A percentile compares a stretch with the other conserved stretches of the same genome.
phyloP scores from a whole-genome alignment of 2,329 filamentous ascomycete genomes.

The Fusarium paranaense region DNA sequence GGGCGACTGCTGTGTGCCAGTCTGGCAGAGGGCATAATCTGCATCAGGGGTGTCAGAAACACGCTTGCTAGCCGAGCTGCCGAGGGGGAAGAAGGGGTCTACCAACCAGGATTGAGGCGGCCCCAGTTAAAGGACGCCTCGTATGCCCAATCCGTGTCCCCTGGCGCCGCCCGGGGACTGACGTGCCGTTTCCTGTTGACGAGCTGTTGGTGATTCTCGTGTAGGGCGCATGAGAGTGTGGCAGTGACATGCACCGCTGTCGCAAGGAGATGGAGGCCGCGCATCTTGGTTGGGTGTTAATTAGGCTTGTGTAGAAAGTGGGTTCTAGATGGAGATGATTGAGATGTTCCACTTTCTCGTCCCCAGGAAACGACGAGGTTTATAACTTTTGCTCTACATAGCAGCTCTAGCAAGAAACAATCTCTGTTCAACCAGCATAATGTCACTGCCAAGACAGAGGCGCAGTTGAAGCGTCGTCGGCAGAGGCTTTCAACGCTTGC shows the following conservation, averaged over 20 bases:
- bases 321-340: background rate
- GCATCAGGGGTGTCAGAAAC: background rate
- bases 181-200: slow-evolving; percentile 27
- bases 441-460: slow-evolving; percentile 27
- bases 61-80: accelerated
- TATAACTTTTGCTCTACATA: background rate
- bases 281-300: background rate
- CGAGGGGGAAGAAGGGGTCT: background rate
- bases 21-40: slow-evolving; percentile 36
- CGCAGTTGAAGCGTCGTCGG: background rate
- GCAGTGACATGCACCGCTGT: background rate
- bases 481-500: background rate
- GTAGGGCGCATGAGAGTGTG: slow-evolving; percentile 12
- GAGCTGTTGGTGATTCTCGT: slow-evolving; percentile 24
- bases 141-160: slow-evolving; percentile 27
- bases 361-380: background rate
- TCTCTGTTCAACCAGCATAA: background rate
- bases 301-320: background rate
- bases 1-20: slow-evolving; percentile 32
- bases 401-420: background rate
- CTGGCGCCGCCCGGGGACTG: slow-evolving; percentile 15
- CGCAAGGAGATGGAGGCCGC: slow-evolving; percentile 4
- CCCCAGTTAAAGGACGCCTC: slow-evolving; percentile 35
- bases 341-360: background rate
- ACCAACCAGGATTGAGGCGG: slow-evolving; percentile 20